A percentile compares a stretch with the other conserved stretches of the same genome.
phyloP scores from a whole-genome alignment of 257 asterid species.

The Salvia rosmarinus region DNA sequence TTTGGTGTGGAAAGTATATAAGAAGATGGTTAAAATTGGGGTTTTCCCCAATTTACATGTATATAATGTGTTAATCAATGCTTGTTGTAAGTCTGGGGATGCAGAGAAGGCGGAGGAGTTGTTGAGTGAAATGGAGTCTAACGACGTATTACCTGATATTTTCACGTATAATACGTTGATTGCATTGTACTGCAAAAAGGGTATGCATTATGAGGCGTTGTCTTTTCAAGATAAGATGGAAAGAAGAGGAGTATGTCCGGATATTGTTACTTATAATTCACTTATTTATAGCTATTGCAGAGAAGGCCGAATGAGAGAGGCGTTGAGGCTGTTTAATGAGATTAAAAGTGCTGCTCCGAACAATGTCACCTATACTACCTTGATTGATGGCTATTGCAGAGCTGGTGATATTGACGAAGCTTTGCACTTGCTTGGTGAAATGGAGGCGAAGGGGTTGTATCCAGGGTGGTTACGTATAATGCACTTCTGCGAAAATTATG shows the following conservation, averaged over 20 bases:
- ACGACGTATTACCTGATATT: conserved; percentile 67
- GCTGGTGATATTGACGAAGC: conserved; percentile 66
- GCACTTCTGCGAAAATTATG: conserved; percentile 79
- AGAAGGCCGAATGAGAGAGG: conserved; percentile 94
- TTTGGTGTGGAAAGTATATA: conserved; percentile 69
- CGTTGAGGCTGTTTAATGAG: conserved; percentile 70
- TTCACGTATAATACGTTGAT: conserved; percentile 79
- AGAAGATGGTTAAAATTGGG: conserved; percentile 73
- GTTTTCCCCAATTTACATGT: conserved; percentile 70
- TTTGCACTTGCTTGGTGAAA: conserved; percentile 51
- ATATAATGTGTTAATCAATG: conserved; percentile 83
- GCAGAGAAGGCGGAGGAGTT: conserved; percentile 70
- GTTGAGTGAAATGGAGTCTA: conserved; percentile 73
- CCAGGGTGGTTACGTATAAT: conserved; percentile 81
- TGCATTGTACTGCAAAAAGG: conserved; percentile 78
- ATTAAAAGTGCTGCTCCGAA: conserved; percentile 63
- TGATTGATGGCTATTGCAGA: conserved; percentile 88
- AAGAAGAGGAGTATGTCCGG: conserved; percentile 63
- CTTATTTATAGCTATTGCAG: conserved; percentile 78
- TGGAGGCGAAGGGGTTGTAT: conserved; percentile 70
- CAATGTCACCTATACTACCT: conserved; percentile 76
- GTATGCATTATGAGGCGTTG: conserved; percentile 92
- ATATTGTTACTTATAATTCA: conserved; percentile 81
- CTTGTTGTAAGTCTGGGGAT: conserved; percentile 76
- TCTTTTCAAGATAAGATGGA: conserved; percentile 87